phyloP scores from a whole-genome alignment of 1,284 basidiomycete species.

The Malassezia caprae region DNA sequence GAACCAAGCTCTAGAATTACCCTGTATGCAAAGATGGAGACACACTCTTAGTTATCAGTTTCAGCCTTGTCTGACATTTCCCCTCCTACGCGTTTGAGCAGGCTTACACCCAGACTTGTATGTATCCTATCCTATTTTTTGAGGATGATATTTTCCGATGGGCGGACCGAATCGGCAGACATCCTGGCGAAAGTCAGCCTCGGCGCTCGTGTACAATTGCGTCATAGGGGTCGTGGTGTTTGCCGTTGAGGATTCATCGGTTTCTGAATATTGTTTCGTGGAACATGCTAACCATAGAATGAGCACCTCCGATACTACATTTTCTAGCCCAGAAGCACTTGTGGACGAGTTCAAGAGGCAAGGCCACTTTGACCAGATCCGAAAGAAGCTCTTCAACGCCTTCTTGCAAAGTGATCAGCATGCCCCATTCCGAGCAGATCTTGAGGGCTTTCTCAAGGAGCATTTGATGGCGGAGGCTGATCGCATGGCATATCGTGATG shows the following conservation, averaged over 20 bases:
- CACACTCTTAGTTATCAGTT: constrained; percentile 18
- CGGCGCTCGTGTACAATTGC: constrained; percentile 16
- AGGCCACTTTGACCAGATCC: constrained; percentile 17
- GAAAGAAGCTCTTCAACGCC: constrained; percentile 6
- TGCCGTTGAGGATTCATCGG: constrained; percentile 18
- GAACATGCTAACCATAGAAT: constrained; percentile 2
- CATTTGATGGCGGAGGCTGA: constrained; percentile 1
- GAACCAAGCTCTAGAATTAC: constrained; percentile 21
- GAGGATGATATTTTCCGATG: constrained; percentile 19
- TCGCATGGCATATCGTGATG: constrained; percentile 12
- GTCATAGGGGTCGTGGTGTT: constrained; percentile 8
- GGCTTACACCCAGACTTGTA: constrained; percentile 13
- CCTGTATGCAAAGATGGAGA: constrained; percentile 17
- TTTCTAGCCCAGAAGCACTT: background rate
- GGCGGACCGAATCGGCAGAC: constrained; percentile 14
- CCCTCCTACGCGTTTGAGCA: background rate
- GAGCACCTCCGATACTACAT: background rate
- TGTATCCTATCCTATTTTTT: background rate
- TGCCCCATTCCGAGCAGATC: background rate
- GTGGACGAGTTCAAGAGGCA: constrained; percentile 15
- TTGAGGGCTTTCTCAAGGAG: background rate
- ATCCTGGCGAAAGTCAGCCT: constrained; percentile 14
- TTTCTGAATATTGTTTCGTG: constrained; percentile 2
- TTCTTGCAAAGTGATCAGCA: constrained; percentile 12
- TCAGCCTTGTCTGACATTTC: constrained; percentile 20